Percentiles rank a stretch among this genome's conserved stretches.
Conservation (phyloP, 495 filamentous ascomycete species). For the Evernia prunastri region DNA sequence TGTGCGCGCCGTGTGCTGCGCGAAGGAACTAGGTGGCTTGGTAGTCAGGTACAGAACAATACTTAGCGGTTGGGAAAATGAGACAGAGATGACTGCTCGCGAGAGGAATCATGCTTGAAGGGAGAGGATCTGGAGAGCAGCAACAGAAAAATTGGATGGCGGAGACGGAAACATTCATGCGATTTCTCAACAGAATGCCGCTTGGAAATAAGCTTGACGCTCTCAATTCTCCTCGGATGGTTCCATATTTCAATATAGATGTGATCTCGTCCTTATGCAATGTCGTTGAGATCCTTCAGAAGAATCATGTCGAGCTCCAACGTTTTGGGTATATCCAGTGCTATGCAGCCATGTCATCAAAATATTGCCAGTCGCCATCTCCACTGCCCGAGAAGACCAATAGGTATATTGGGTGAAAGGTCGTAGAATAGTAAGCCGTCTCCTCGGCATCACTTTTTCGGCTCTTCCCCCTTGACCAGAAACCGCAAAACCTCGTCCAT, state of each 20-base stretch:
- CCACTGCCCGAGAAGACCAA: background rate
- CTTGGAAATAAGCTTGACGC: background rate
- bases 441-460: conserved; percentile 23
- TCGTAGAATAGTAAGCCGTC: background rate
- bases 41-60: background rate
- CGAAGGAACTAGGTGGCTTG: background rate
- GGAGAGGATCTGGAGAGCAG: background rate
- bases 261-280: background rate
- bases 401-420: too few species aligned
- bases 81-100: background rate
- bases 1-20: background rate
- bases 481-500: conserved; percentile 50
- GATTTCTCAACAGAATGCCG: background rate
- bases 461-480: conserved; percentile 46
- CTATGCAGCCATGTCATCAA: background rate
- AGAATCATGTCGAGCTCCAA: background rate
- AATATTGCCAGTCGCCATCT: background rate
- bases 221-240: background rate
- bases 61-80: background rate
- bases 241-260: background rate
- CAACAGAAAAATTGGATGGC: background rate
- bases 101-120: too few species aligned
- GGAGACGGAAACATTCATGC: background rate
- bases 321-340: background rate
- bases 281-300: background rate